A percentile compares a stretch with the other conserved stretches of the same genome.
Conservation (phyloP, 2,329 filamentous ascomycete species). For the Phaeosphaeriaceae sp. region DNA sequence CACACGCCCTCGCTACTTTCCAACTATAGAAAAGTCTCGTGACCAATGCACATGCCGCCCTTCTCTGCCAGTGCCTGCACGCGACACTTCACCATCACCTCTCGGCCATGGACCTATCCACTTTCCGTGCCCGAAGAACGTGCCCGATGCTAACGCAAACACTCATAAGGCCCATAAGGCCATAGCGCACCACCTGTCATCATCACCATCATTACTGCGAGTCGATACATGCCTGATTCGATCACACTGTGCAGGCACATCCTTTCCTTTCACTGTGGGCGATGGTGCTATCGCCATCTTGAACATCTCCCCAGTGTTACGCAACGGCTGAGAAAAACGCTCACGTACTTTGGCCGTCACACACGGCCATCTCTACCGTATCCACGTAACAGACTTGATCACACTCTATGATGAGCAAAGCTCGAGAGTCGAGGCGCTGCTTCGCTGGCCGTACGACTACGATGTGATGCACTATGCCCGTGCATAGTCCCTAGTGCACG, state of each 20-base stretch:
- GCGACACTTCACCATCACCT: too few species aligned
- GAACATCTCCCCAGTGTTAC: conserved; percentile 11
- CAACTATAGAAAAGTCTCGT: too few species aligned
- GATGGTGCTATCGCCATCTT: conserved; percentile 16
- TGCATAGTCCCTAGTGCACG: conserved; percentile 6
- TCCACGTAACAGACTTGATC: conserved; percentile 10
- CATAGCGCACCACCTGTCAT: too few species aligned
- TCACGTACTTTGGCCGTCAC: conserved; percentile 8
- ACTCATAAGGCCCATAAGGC: too few species aligned
- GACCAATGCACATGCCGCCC: too few species aligned
- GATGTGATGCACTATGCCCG: conserved; percentile 16
- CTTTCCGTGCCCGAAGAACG: too few species aligned
- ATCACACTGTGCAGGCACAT: background rate
- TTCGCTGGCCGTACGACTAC: conserved; percentile 18
- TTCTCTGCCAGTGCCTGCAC: too few species aligned
- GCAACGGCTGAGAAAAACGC: conserved; percentile 18
- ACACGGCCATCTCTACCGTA: conserved; percentile 1
- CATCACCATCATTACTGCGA: too few species aligned
- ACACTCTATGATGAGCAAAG: conserved; percentile 16
- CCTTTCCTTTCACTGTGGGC: conserved; percentile 7
- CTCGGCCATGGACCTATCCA: too few species aligned
- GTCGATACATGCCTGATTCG: too few species aligned
- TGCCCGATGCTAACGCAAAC: too few species aligned
- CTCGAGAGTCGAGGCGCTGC: conserved; percentile 12
- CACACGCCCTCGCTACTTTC: too few species aligned